Evolutionary conservation across 179 eudicot species (phyloP).

Genomic region (Silene coronaria): DNA sequence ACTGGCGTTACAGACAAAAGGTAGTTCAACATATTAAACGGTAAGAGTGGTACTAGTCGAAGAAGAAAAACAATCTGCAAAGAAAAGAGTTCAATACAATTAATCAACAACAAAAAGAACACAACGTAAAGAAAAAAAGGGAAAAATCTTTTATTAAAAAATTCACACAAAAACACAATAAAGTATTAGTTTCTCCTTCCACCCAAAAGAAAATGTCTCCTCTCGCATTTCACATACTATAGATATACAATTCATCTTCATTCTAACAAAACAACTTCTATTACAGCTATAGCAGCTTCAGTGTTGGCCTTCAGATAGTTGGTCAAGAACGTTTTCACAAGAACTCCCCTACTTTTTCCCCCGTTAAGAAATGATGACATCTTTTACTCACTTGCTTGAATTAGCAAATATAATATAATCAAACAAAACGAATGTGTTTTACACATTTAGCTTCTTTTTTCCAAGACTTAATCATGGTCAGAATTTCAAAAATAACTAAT

Average conservation of each 20-base stretch:
- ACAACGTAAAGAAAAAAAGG: no score
- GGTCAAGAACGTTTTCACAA: neutral
- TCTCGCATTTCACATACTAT: neutral
- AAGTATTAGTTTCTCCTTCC: neutral
- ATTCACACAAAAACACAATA: neutral
- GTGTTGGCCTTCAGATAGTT: no score
- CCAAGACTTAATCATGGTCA: neutral
- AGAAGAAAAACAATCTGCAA: conserved; percentile 88
- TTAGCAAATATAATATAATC: neutral
- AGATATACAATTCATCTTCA: neutral
- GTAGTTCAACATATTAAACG: conserved; percentile 92
- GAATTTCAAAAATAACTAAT: neutral
- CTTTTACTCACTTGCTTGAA: no score
- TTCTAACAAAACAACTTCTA: no score
- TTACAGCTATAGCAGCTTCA: no score
- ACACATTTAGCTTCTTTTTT: neutral
- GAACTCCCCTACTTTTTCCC: no score
- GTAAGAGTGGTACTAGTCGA: conserved; percentile 86
- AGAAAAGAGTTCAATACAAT: neutral
- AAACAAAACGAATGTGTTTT: neutral
- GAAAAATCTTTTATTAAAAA: no score
- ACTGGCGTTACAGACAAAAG: conserved; percentile 90
- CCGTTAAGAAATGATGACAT: no score
- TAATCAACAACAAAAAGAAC: neutral
- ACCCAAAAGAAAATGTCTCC: neutral